Evolutionary conservation across 2,329 filamentous ascomycete genomes (phyloP).

Genomic region (Epichloe bromicola): DNA sequence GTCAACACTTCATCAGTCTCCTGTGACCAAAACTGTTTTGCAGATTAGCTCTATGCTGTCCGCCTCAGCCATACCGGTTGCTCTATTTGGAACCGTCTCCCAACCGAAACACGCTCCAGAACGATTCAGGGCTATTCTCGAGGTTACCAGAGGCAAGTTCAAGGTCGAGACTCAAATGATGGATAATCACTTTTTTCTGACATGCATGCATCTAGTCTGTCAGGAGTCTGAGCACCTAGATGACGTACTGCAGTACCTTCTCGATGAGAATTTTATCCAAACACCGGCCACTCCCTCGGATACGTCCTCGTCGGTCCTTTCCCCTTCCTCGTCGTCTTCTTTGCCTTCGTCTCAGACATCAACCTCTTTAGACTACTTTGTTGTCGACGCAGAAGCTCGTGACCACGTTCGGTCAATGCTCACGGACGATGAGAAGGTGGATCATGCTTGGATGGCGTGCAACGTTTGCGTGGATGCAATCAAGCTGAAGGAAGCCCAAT

Average conservation of each 20-base stretch:
- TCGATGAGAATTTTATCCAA: conserved; percentile 15
- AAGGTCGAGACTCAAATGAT: not conserved
- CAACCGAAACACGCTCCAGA: conserved; percentile 6
- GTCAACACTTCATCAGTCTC: conserved; percentile 13
- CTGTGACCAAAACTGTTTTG: conserved; percentile 11
- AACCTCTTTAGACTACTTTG: conserved; percentile 11
- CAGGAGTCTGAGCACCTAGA: conserved; percentile 11
- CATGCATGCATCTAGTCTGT: conserved; percentile 6
- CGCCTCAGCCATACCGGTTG: conserved; percentile 10
- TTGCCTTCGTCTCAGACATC: conserved; percentile 9
- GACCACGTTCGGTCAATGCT: conserved; percentile 11
- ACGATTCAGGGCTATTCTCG: conserved; percentile 8
- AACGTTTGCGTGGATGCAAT: conserved; percentile 13
- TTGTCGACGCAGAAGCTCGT: conserved; percentile 12
- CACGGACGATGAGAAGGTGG: conserved; percentile 8
- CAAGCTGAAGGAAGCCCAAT: conserved; percentile 9
- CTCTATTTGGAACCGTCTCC: conserved; percentile 8
- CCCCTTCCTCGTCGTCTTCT: conserved; percentile 8
- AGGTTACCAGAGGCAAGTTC: conserved; percentile 8
- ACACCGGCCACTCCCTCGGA: conserved; percentile 6
- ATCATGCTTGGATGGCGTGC: conserved; percentile 14
- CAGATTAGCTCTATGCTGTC: conserved; percentile 16
- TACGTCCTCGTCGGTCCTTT: conserved; percentile 5
- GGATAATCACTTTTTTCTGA: not conserved
- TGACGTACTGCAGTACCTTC: conserved; percentile 12